Evolutionary conservation across 2,329 filamentous ascomycete genomes (phyloP), one percentile per base, ranked within the genome.

Genomic region (Arthroderma sp.): DNA sequence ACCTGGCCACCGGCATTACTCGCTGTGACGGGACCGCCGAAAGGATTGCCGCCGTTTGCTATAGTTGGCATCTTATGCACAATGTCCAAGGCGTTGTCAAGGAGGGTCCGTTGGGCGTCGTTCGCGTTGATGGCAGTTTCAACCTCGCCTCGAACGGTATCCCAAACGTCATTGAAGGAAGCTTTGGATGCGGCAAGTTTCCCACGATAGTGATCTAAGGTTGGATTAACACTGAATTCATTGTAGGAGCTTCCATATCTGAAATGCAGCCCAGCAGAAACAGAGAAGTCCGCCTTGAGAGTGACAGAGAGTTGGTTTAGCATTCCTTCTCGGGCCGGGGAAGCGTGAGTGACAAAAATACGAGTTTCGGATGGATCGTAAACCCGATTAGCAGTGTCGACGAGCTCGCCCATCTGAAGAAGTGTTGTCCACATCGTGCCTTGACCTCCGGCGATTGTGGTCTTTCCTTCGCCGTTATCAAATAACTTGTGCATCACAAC

Each of bases 401-500:
- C 86, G 41, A 98, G 73, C 68, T 98, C 91, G 43, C 91, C 91
- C 83, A 98, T 98, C 68, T 98, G 91, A 52, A 98, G 68, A 29
- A 98, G 72, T 5, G 91, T 98, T 5, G 91, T 98, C 91, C 91
- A 98, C 91, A 98, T 98, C 38, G 91, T 98, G 50, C 91, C 91
- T 65, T 98, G 91, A 15, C 91, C 91, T 61, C 91, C 91, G 22
- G 91, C 91, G 65, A 98, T 98, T 1, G 93, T 98, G 42, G 91
- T 98, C 65, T 89, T 82, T 49, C 91, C 91, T 61, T 98, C 91
- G 44, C 91, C 91, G 55, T 98, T 98, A 65, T 98, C 91, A 59
- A 98, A 98, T 11, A 98, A 78, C 74, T 98, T 98, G 74, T 98
- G 91, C 87, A 98, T 98, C 48, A 98, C 91, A 4, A 98, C 89